Evolutionary conservation across 164 flowering plant species (phyloP).

Genomic region (Euptelea pleiosperma): DNA sequence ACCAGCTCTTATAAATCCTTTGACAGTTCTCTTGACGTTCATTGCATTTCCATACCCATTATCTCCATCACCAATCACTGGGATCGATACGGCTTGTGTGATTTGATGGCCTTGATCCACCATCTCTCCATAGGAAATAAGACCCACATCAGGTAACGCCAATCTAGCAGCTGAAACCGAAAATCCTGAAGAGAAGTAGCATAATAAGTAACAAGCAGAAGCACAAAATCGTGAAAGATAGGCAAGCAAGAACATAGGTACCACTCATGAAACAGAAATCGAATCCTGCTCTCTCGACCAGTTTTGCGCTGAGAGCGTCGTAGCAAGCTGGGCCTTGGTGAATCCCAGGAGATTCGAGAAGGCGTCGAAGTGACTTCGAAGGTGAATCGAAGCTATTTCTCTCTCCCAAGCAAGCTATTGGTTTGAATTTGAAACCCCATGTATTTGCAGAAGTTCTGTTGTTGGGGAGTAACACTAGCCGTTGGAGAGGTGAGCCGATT

Average conservation of each 20-base stretch:
- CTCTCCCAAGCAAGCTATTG: constrained; percentile 15
- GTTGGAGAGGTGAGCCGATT: constrained; percentile 15
- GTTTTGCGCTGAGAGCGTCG: constrained; percentile 92
- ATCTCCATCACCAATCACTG: constrained; percentile 95
- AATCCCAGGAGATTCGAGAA: constrained; percentile 68
- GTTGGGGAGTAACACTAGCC: constrained; percentile 7
- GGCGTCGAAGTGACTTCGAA: constrained; percentile 53
- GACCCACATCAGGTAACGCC: constrained; percentile 89
- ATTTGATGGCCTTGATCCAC: constrained; percentile 84
- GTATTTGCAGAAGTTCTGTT: neutral
- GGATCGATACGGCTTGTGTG: constrained; percentile 80
- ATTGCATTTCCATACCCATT: constrained; percentile 97
- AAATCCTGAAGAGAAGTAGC: constrained; percentile 48
- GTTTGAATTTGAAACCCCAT: constrained; percentile 7
- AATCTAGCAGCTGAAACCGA: constrained; percentile 81
- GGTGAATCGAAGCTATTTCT: constrained; percentile 30
- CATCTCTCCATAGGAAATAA: constrained; percentile 91
- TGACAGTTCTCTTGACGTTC: constrained; percentile 98
- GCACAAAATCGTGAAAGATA: neutral
- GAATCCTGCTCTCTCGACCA: constrained; percentile 77
- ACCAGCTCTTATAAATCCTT: constrained; percentile 79
- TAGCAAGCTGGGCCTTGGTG: constrained; percentile 94
- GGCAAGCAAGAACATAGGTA: constrained; percentile 18
- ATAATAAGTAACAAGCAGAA: neutral
- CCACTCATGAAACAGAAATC: constrained; percentile 80